phyloP scores from a whole-genome alignment of 2,329 filamentous ascomycete genomes.

The Microsporum ferrugineum region DNA sequence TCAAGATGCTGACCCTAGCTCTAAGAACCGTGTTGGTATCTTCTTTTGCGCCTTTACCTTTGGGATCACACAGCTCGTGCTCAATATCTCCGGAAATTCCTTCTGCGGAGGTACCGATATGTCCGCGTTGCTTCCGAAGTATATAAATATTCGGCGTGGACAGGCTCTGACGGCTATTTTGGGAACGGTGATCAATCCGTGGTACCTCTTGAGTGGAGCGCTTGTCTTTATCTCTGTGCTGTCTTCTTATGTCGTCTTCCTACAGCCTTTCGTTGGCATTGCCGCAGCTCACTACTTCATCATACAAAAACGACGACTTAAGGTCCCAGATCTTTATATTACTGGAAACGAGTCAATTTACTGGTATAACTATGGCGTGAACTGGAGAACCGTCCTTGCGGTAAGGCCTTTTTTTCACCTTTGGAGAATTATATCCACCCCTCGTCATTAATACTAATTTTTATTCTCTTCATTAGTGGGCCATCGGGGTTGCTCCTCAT shows the following conservation, averaged over 20 bases:
- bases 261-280: conserved; percentile 32
- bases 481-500: conserved; percentile 8
- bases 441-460: background rate
- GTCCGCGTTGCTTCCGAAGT: conserved; percentile 41
- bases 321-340: conserved; percentile 39
- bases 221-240: conserved; percentile 39
- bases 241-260: conserved; percentile 36
- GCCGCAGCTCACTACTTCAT: conserved; percentile 25
- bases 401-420: background rate
- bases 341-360: conserved; percentile 35
- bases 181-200: conserved; percentile 29
- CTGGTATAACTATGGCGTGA: conserved; percentile 34
- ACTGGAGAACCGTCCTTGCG: conserved; percentile 32
- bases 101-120: conserved; percentile 45
- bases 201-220: conserved; percentile 40
- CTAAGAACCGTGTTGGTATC: conserved; percentile 32
- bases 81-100: conserved; percentile 34
- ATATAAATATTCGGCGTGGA: conserved; percentile 47
- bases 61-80: conserved; percentile 36
- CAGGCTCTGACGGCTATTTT: conserved; percentile 32
- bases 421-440: background rate
- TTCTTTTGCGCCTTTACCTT: conserved; percentile 40
- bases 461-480: conserved; percentile 20
- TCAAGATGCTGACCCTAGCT: conserved; percentile 25
- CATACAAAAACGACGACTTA: conserved; percentile 31